These are phyloP conservation scores for Populus hybrid DNA, from an alignment of 441 rosid genomes.

Conservation along the genomic window DNA sequence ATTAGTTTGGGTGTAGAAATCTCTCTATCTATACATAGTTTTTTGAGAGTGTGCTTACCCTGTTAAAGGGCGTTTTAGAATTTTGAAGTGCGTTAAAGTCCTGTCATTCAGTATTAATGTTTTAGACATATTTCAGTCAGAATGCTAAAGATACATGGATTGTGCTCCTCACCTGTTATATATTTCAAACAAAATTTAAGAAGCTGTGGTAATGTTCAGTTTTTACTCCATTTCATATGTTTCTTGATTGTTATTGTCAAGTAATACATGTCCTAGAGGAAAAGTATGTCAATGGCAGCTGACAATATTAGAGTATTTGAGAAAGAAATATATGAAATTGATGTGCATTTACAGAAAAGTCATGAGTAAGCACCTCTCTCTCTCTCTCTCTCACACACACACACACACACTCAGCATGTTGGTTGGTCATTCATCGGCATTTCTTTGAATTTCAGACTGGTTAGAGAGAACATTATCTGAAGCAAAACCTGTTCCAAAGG, in stretches of 20 bases:
- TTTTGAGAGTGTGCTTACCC: background rate
- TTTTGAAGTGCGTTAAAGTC: background rate
- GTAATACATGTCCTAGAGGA: background rate
- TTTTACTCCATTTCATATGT: background rate
- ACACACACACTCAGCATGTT: background rate
- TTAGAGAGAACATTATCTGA: constrained; percentile 63
- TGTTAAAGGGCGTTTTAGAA: background rate
- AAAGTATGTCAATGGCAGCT: background rate
- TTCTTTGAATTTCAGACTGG: constrained; percentile 68
- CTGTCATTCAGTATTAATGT: background rate
- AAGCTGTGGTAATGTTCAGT: background rate
- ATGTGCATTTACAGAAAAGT: constrained; percentile 1
- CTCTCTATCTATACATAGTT: background rate
- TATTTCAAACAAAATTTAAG: background rate
- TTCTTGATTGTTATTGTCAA: background rate
- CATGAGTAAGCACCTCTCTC: background rate
- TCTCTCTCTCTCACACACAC: too few species aligned
- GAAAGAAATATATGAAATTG: background rate
- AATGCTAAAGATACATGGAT: background rate
- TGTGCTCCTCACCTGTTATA: background rate
- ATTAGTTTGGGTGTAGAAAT: background rate
- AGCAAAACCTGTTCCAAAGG: constrained; percentile 81
- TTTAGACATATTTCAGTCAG: background rate
- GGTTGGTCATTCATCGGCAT: constrained; percentile 11
- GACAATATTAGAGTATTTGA: constrained; percentile 1